Base-by-base conservation (phyloP, 805 yeast species). In the Isabelozyma rhagii region DNA sequence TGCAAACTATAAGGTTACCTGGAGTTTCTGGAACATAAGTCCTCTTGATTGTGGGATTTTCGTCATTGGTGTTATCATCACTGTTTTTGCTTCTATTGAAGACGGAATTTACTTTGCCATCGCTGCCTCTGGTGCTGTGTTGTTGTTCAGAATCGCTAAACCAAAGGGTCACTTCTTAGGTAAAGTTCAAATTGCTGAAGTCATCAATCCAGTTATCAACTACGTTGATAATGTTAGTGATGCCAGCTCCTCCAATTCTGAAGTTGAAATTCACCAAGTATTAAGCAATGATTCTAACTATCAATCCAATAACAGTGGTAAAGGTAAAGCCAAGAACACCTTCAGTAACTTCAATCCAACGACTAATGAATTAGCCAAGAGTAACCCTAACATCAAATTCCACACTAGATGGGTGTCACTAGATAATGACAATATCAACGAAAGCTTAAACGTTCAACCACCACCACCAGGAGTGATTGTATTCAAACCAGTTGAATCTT, bases 401-500 rank as follows among this genome's bases (percentile, higher is more conserved):
- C 81, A 78, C 51, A 78, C 84, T 2, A 78, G 78, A 60, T 87
- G 93, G 93, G 85, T 87, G 25, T 91, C 94, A 43, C 66, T 81
- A 44, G 63, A 64, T 64, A 68, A 62, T 67, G 63, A 63, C 66
- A 75, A 75, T 41, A 55, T 81, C 48, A 89, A 92, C 64, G 69
- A 78, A 4, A 79, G 77, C 13, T 66, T 91, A 14, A 62, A 73
- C 0, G 80, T 92, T 6, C 65, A 65, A 13, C 87, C 91, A 1
- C 96, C 97, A 13, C 97, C 97, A 28, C 89, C 93, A 1, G 97
- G 97, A 34, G 91, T 92, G 14, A 59, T 91, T 50, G 96, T 92
- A 3, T 92, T 85, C 73, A 81, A 94, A 59, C 87, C 94, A 40
- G 72, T 84, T 15, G 97, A 92, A 60, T 74, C 91, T 13, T 87